These are phyloP conservation scores for Solanum chilense DNA, from an alignment of 257 asterid genomes.

Conservation along the genomic window DNA sequence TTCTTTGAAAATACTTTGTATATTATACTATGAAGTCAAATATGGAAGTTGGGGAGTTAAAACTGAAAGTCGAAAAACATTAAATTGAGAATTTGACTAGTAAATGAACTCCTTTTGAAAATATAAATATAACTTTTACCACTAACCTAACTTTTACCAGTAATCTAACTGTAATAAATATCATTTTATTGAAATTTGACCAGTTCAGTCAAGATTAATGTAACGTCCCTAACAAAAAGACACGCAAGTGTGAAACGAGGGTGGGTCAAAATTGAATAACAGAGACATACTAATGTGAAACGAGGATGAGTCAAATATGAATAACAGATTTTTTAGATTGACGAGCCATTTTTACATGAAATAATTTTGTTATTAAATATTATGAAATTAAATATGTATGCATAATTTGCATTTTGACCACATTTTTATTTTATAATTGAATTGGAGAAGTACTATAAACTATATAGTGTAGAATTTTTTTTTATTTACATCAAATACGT, in stretches of 20 bases:
- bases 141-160: background rate
- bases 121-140: no score
- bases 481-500: background rate
- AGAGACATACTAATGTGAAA: no score
- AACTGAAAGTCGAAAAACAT: no score
- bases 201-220: background rate
- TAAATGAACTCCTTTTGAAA: background rate
- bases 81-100: background rate
- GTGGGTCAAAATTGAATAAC: background rate
- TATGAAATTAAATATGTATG: background rate
- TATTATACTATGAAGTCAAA: no score
- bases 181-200: background rate
- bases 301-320: no score
- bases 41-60: no score
- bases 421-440: background rate
- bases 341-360: background rate
- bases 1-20: no score
- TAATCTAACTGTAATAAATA: background rate
- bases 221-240: background rate
- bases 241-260: background rate
- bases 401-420: background rate
- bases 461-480: no score
- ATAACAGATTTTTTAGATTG: no score
- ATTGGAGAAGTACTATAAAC: background rate
- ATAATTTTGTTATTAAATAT: no score